phyloP scores from a whole-genome alignment of 169 alveolate species.

The Babesia gibsoni region DNA sequence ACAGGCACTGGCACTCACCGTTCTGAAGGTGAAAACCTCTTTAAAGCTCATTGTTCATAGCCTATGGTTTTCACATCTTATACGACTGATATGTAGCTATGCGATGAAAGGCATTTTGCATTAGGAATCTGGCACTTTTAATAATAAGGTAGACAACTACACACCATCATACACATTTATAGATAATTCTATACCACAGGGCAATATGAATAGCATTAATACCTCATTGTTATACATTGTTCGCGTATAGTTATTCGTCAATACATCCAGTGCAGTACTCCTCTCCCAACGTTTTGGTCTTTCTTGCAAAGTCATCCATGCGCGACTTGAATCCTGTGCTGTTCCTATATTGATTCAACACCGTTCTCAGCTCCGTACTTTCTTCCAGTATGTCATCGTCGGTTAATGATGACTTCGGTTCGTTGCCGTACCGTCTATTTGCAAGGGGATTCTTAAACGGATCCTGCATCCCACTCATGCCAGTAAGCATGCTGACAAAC shows the following conservation, averaged over 20 bases:
- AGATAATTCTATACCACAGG: too few relatives aligned
- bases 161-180: too few relatives aligned
- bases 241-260: background rate
- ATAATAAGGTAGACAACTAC: too few relatives aligned
- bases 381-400: conserved; percentile 10
- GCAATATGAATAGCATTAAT: too few relatives aligned
- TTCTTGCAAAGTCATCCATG: conserved; percentile 12
- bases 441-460: background rate
- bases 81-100: too few relatives aligned
- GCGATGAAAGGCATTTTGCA: background rate
- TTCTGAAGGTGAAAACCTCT: conserved; percentile 33
- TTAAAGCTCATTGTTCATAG: background rate
- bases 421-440: background rate
- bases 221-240: too few relatives aligned
- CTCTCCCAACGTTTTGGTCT: conserved; percentile 18
- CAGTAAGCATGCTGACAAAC: background rate
- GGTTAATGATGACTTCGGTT: background rate
- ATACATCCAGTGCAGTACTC: background rate
- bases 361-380: conserved; percentile 12
- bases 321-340: conserved; percentile 37
- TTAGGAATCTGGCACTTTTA: too few relatives aligned
- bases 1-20: background rate
- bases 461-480: background rate
- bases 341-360: conserved; percentile 12
- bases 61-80: background rate